Conservation (phyloP, 257 asterid genomes). For the Phtheirospermum japonicum region DNA sequence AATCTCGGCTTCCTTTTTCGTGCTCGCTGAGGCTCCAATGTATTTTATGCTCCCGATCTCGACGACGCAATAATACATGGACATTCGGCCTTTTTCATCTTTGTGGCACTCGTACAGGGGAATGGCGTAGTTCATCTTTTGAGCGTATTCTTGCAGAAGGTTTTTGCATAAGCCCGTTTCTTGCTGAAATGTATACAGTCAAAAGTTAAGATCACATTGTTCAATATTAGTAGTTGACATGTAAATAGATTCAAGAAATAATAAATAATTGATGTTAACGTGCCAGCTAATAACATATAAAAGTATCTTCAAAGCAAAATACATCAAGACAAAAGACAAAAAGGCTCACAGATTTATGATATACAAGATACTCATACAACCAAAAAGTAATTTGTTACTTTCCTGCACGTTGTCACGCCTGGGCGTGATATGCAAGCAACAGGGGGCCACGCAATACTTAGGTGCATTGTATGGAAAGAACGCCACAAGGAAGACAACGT, state of each 20-base stretch:
- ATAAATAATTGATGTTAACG: too few relatives aligned
- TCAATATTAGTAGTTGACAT: background rate
- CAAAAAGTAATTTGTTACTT: background rate
- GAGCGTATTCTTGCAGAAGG: conserved; percentile 89
- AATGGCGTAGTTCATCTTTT: conserved; percentile 86
- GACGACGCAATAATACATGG: conserved; percentile 54
- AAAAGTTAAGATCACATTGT: conserved; percentile 11
- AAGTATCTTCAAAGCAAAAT: too few relatives aligned
- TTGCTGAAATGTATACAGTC: conserved; percentile 56
- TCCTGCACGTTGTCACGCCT: too few relatives aligned
- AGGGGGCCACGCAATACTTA: too few relatives aligned
- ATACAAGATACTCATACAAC: background rate
- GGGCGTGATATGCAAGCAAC: too few relatives aligned
- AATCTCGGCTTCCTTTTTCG: conserved; percentile 88
- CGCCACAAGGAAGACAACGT: too few relatives aligned
- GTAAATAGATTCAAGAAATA: background rate
- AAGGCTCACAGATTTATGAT: background rate
- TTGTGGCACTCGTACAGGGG: conserved; percentile 63
- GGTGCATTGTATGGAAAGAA: too few relatives aligned
- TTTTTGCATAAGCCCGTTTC: conserved; percentile 94
- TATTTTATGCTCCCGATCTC: conserved; percentile 79
- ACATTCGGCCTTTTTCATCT: conserved; percentile 40
- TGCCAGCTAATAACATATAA: too few relatives aligned
- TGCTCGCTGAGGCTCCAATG: conserved; percentile 74
- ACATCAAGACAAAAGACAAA: background rate